Evolutionary conservation across 164 flowering plant genomes (phyloP).

Genomic region (Hamamelis virginiana): DNA sequence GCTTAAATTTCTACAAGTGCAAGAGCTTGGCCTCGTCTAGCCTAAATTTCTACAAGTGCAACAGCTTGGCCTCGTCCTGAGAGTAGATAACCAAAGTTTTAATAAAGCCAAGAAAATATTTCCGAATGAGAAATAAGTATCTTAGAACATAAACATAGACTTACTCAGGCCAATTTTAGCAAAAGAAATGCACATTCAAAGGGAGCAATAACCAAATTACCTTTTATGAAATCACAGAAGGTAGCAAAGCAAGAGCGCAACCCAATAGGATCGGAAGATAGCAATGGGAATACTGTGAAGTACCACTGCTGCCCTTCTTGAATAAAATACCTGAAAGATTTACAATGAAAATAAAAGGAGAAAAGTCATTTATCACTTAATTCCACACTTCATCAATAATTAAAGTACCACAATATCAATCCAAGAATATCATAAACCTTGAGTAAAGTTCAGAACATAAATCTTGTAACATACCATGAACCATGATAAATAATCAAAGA

Average conservation of each 20-base stretch:
- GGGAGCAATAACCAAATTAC: conserved; percentile 29
- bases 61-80: no score
- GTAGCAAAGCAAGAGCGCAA: conserved; percentile 34
- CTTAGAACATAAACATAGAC: not conserved
- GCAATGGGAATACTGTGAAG: conserved; percentile 72
- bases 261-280: conserved; percentile 63
- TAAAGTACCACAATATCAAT: not conserved
- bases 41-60: no score
- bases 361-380: not conserved
- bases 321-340: conserved; percentile 64
- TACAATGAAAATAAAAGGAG: conserved; percentile 1
- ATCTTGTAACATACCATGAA: conserved; percentile 58
- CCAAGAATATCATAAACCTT: not conserved
- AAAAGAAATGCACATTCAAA: not conserved
- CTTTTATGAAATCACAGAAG: conserved; percentile 61
- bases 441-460: not conserved
- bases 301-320: conserved; percentile 56
- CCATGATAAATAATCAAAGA: conserved; percentile 80
- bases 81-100: no score
- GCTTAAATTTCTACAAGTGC: no score
- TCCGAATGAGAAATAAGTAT: not conserved
- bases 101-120: no score
- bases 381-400: conserved; percentile 1
- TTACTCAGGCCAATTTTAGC: not conserved
- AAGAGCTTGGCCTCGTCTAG: no score